Percentiles rank a stretch among this genome's conserved stretches.
Conservation (phyloP, 2,329 filamentous ascomycete species). For the Clonostachys chloroleuca region DNA sequence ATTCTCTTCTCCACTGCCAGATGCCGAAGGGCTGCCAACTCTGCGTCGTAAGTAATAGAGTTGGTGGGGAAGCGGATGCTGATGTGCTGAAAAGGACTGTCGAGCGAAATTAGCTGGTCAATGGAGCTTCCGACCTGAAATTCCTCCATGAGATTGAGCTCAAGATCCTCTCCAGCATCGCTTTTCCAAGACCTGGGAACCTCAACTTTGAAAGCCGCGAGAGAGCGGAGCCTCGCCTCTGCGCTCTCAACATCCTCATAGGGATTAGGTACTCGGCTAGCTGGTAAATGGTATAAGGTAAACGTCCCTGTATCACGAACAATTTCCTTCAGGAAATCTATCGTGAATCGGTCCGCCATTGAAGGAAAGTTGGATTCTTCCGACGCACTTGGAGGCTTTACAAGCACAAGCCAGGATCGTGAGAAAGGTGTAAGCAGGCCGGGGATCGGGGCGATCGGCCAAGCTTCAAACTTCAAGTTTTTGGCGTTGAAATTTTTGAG, state of each 20-base stretch:
- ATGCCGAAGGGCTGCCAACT: constrained; percentile 19
- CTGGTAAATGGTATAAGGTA: constrained; percentile 14
- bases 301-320: constrained; percentile 9
- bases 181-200: constrained; percentile 20
- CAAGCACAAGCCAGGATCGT: constrained; percentile 23
- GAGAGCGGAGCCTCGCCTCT: too few relatives aligned
- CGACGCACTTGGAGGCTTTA: constrained; percentile 11
- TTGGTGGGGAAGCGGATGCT: constrained; percentile 17
- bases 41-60: constrained; percentile 22
- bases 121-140: constrained; percentile 52
- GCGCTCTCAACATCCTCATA: constrained; percentile 12
- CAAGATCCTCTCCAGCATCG: constrained; percentile 10
- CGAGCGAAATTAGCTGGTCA: constrained; percentile 8
- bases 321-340: constrained; percentile 16
- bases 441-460: constrained; percentile 22
- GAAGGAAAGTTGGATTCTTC: constrained; percentile 16
- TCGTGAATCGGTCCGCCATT: constrained; percentile 15
- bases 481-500: constrained; percentile 17
- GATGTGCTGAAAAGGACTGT: constrained; percentile 11
- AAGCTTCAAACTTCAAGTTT: constrained; percentile 11
- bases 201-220: constrained; percentile 25
- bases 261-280: constrained; percentile 19
- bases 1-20: constrained; percentile 12
- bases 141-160: constrained; percentile 55
- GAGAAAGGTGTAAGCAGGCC: constrained; percentile 17